Percentiles rank a stretch among this genome's conserved stretches.
phyloP scores from a whole-genome alignment of 2,329 filamentous ascomycete species.

The Macroventuria anomochaeta region DNA sequence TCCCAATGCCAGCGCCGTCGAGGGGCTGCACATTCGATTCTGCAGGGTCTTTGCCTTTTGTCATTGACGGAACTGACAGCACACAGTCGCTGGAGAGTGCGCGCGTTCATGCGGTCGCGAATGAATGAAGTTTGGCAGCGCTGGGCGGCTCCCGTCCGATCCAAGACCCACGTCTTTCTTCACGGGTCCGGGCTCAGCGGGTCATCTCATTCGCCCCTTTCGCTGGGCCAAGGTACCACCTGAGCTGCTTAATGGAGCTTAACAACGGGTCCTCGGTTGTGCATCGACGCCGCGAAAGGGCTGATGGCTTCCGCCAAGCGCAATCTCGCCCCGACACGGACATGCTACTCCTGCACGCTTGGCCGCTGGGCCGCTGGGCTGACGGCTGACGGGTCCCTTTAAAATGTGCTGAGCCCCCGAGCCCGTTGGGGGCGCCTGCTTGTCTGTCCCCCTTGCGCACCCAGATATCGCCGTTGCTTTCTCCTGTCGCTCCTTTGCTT shows the following conservation, averaged over 20 bases:
- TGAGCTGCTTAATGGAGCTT: slow-evolving; percentile 19
- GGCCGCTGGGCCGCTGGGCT: slow-evolving; percentile 28
- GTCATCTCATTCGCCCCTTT: slow-evolving; percentile 17
- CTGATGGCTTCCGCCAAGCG: slow-evolving; percentile 30
- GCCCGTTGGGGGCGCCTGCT: slow-evolving; percentile 11
- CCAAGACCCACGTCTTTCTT: slow-evolving; percentile 16
- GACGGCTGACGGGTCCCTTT: slow-evolving; percentile 31
- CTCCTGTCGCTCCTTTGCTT: slow-evolving; percentile 18
- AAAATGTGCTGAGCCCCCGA: slow-evolving; percentile 34
- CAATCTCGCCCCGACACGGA: slow-evolving; percentile 31
- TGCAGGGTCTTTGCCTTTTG: not conserved
- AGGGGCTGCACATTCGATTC: not conserved
- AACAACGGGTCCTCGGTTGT: slow-evolving; percentile 18
- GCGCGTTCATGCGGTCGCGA: not conserved
- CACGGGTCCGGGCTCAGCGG: not conserved
- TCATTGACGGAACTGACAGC: not conserved
- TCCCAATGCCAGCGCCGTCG: slow-evolving; percentile 9
- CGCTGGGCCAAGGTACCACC: slow-evolving; percentile 16
- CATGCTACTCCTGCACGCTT: slow-evolving; percentile 29
- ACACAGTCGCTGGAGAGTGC: not conserved
- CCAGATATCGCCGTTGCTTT: slow-evolving; percentile 13
- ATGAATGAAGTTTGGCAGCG: slow-evolving; percentile 3
- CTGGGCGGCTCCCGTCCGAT: slow-evolving; percentile 8
- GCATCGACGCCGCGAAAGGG: slow-evolving; percentile 23
- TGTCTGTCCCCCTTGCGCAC: slow-evolving; percentile 22